Evolutionary conservation across 176 grass and related monocot species (phyloP).

Genomic region (Saccharum officinarum): DNA sequence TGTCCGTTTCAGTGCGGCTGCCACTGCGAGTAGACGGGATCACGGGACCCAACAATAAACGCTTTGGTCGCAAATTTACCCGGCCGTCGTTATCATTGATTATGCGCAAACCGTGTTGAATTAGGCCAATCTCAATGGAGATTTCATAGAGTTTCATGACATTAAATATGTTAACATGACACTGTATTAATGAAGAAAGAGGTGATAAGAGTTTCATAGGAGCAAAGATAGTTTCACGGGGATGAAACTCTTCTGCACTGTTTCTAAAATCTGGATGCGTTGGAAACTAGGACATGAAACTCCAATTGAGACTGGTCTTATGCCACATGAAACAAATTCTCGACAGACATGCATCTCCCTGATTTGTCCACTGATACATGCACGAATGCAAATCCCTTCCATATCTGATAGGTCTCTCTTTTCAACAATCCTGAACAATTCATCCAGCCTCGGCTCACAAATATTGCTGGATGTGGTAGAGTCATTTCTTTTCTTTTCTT

Average conservation of each 20-base stretch:
- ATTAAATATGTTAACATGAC: no score
- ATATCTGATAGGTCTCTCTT: background rate
- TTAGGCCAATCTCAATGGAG: no score
- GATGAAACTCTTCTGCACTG: no score
- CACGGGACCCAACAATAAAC: background rate
- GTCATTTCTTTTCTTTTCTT: background rate
- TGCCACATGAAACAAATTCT: background rate
- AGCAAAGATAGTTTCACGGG: no score
- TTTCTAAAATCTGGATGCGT: no score
- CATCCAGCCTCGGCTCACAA: background rate
- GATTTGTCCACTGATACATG: background rate
- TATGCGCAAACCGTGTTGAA: constrained; percentile 16
- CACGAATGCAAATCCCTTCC: background rate
- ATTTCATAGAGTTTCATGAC: no score
- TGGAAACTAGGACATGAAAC: no score
- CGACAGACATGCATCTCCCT: background rate
- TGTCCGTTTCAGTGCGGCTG: background rate
- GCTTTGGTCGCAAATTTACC: background rate
- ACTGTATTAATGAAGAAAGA: no score
- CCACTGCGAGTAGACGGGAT: background rate
- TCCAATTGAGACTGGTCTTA: no score
- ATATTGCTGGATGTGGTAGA: background rate
- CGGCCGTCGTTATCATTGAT: background rate
- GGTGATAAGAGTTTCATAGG: no score
- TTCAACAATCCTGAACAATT: background rate